Conservation (phyloP, 345 rosid genomes). For the Sisymbrium altissimum region DNA sequence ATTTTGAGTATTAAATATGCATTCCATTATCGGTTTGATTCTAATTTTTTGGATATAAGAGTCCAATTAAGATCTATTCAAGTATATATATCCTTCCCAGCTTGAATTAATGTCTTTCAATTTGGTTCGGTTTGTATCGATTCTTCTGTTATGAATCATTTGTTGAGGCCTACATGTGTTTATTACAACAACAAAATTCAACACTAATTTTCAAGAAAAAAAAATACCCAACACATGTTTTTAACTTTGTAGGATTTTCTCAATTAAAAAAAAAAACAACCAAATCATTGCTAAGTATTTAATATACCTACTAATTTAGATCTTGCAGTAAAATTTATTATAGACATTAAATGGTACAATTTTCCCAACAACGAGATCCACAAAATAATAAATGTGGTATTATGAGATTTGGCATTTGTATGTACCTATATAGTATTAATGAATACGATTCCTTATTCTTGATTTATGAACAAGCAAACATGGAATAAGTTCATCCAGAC, state of each 20-base stretch:
- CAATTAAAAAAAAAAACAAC: not conserved
- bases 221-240: not conserved
- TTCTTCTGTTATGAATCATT: not conserved
- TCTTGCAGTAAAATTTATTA: constrained; percentile 17
- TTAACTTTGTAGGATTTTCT: not conserved
- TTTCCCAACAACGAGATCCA: constrained; percentile 24
- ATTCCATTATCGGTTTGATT: too few relatives aligned
- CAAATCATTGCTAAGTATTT: constrained; percentile 10
- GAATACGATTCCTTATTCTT: constrained; percentile 10
- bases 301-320: constrained; percentile 9
- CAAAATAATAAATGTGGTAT: constrained; percentile 20
- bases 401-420: not conserved
- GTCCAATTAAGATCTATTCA: too few relatives aligned
- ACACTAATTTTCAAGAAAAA: not conserved
- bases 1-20: too few relatives aligned
- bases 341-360: constrained; percentile 12
- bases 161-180: too few relatives aligned
- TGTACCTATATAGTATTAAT: not conserved
- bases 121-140: not conserved
- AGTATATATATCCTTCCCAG: not conserved
- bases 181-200: not conserved
- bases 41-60: too few relatives aligned
- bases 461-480: constrained; percentile 26
- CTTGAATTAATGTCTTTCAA: not conserved
- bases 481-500: not conserved